phyloP scores from a whole-genome alignment of 192 early-diverging fungal genomes.

The Haplosporangium gracile region DNA sequence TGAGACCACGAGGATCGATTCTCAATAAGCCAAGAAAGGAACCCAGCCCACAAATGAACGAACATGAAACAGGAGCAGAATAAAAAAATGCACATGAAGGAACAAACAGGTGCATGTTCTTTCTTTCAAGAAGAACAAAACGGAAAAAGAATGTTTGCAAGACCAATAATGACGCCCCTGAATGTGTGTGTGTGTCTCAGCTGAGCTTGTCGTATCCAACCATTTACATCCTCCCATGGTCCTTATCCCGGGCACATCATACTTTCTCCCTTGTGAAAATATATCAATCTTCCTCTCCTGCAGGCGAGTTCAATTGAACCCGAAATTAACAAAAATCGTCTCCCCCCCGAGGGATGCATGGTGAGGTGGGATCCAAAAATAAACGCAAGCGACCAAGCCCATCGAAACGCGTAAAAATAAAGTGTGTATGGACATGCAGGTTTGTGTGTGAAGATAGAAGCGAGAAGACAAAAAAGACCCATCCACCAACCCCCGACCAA shows the following conservation, averaged over 20 bases:
- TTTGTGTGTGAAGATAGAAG: background rate
- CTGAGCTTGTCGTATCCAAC: background rate
- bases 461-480: background rate
- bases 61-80: background rate
- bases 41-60: background rate
- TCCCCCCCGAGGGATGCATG: too few relatives aligned
- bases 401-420: too few relatives aligned
- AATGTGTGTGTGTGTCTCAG: background rate
- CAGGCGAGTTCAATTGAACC: too few relatives aligned
- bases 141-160: background rate
- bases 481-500: background rate
- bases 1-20: background rate
- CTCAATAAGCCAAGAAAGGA: background rate
- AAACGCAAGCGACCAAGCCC: too few relatives aligned
- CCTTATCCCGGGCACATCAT: too few relatives aligned
- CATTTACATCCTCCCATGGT: background rate
- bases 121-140: background rate
- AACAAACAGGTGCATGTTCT: background rate
- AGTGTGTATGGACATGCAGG: too few relatives aligned
- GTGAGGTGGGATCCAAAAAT: too few relatives aligned
- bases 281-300: too few relatives aligned
- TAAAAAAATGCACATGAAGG: background rate
- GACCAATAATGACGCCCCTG: background rate
- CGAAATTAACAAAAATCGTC: too few relatives aligned
- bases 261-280: too few relatives aligned